Percentiles rank a stretch among this genome's conserved stretches.
Evolutionary conservation across 176 grass and related monocot genomes (phyloP).

Genomic region (Raddia guianensis): DNA sequence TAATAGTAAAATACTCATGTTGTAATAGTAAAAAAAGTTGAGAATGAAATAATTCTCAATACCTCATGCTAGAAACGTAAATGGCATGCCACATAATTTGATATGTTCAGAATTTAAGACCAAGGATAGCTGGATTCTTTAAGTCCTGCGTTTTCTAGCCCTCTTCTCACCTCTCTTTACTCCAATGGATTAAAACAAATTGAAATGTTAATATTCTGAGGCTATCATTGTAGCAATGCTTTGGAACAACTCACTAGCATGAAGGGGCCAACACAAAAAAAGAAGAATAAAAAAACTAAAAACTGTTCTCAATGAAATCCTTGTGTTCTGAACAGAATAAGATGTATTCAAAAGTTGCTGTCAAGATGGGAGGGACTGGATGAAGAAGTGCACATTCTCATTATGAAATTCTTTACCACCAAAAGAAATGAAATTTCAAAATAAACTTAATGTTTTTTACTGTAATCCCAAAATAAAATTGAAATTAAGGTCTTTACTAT

Average conservation of each 20-base stretch:
- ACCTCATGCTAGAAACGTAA: background rate
- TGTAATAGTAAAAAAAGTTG: background rate
- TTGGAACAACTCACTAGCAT: background rate
- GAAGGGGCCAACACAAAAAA: background rate
- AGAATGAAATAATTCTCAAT: background rate
- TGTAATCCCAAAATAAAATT: background rate
- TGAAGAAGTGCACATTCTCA: background rate
- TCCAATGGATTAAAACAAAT: slow-evolving; percentile 5
- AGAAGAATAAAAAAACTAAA: background rate
- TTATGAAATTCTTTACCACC: background rate
- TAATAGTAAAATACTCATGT: background rate
- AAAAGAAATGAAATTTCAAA: background rate
- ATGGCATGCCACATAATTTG: background rate
- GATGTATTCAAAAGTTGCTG: background rate
- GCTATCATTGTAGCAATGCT: background rate
- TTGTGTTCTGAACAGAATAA: background rate
- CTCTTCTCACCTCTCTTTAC: slow-evolving; percentile 3
- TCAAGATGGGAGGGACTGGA: too few species aligned
- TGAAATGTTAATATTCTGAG: background rate
- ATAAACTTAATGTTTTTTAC: background rate
- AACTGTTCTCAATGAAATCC: background rate
- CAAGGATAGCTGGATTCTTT: background rate
- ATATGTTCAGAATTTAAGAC: background rate
- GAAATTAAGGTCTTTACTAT: background rate
- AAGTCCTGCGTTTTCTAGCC: background rate